These are phyloP conservation scores for Petasospora rhodanensis DNA, from an alignment of 1,139 yeast genomes.

Conservation along the genomic window DNA sequence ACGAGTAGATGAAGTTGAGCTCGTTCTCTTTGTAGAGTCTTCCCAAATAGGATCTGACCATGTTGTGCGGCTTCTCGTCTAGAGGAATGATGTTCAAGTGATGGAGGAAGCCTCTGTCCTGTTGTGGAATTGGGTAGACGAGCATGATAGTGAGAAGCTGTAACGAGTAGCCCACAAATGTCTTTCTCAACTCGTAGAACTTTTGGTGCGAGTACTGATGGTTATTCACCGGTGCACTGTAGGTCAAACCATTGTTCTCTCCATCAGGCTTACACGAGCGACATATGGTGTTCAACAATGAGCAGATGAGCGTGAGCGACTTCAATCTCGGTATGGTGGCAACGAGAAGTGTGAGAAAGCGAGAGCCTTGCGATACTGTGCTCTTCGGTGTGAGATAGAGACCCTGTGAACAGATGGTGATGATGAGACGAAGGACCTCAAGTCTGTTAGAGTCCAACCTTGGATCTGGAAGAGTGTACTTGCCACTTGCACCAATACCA, in stretches of 20 bases:
- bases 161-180: conserved; percentile 51
- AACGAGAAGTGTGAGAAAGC: conserved; percentile 56
- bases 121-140: conserved; percentile 58
- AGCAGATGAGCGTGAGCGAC: conserved; percentile 54
- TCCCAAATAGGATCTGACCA: conserved; percentile 49
- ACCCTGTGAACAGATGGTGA: conserved; percentile 60
- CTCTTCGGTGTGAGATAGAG: conserved; percentile 48
- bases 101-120: conserved; percentile 42
- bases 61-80: conserved; percentile 38
- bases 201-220: conserved; percentile 14
- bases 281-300: conserved; percentile 59
- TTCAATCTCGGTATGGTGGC: conserved; percentile 43
- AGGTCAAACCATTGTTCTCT: conserved; percentile 26
- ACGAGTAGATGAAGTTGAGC: conserved; percentile 40
- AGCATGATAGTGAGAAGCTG: conserved; percentile 62
- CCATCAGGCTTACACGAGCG: conserved; percentile 31
- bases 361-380: conserved; percentile 48
- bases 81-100: conserved; percentile 31
- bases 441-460: conserved; percentile 60
- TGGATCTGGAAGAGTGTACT: conserved; percentile 42
- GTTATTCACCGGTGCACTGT: conserved; percentile 11
- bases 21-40: conserved; percentile 52
- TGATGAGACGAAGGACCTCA: conserved; percentile 58
- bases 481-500: conserved; percentile 55
- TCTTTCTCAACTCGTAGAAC: conserved; percentile 35